Conservation (phyloP, 441 rosid genomes). For the Pelargonium fulgidum region DNA sequence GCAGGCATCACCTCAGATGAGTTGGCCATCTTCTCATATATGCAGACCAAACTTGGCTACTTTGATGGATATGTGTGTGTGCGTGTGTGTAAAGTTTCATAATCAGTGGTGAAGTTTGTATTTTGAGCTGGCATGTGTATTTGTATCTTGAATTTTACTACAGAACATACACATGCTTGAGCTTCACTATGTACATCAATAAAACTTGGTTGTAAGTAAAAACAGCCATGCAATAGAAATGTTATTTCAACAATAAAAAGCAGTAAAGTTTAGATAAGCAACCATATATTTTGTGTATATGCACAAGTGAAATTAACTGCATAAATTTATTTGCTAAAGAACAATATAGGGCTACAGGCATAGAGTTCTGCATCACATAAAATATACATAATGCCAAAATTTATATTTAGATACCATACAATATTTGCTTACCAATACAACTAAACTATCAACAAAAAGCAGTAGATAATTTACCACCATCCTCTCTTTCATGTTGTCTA, state of each 20-base stretch:
- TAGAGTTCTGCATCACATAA: too few species aligned
- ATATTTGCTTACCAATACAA: too few species aligned
- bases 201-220: not conserved
- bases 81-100: not conserved
- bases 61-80: not conserved
- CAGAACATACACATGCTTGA: not conserved
- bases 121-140: not conserved
- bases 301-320: not conserved
- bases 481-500: constrained; percentile 21
- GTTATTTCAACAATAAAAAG: too few species aligned
- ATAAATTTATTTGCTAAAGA: too few species aligned
- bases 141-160: too few species aligned
- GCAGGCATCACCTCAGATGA: constrained; percentile 3
- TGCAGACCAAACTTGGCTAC: not conserved
- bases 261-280: too few species aligned
- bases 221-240: too few species aligned
- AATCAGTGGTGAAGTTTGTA: not conserved
- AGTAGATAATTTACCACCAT: not conserved
- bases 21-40: not conserved
- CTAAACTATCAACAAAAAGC: too few species aligned
- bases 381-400: constrained; percentile 1
- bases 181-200: not conserved
- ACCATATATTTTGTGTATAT: too few species aligned
- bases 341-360: too few species aligned
- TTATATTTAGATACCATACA: not conserved